Percentiles rank a stretch among this genome's conserved stretches.
Evolutionary conservation across 208 protist genomes (phyloP).

Genomic region (Leishmania aethiopica): DNA sequence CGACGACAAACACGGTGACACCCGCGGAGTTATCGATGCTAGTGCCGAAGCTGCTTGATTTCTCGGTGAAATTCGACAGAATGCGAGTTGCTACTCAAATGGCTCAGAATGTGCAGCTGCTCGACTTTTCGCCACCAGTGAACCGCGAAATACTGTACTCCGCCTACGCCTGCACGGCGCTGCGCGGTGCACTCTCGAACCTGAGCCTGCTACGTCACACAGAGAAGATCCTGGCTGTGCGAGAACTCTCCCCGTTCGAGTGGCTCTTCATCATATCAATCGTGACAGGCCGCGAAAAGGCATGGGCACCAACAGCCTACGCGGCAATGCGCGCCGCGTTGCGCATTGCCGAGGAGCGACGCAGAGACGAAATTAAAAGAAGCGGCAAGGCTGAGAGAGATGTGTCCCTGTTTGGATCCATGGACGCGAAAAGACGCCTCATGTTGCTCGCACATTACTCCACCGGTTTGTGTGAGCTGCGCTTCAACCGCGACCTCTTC

Average conservation of each 20-base stretch:
- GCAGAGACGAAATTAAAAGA: background rate
- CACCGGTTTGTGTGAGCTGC: background rate
- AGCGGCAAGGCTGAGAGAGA: background rate
- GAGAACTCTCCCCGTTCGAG: constrained; percentile 9
- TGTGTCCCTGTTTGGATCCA: constrained; percentile 7
- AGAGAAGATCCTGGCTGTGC: constrained; percentile 8
- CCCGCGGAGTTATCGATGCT: constrained; percentile 28
- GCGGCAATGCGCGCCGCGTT: constrained; percentile 2
- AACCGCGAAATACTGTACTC: constrained; percentile 1
- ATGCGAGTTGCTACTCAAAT: background rate
- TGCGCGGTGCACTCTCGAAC: constrained; percentile 6
- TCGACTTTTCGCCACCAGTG: background rate
- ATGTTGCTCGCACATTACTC: constrained; percentile 3
- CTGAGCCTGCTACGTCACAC: constrained; percentile 21
- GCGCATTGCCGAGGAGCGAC: constrained; percentile 5
- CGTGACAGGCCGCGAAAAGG: background rate
- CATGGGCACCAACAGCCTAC: constrained; percentile 11
- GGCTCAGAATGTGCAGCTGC: background rate
- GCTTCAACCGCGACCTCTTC: background rate
- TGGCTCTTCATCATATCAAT: constrained; percentile 21
- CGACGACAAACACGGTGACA: background rate
- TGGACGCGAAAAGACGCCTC: background rate
- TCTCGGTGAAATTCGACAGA: background rate
- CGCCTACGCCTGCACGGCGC: background rate
- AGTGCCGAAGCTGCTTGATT: constrained; percentile 4